Conservation (phyloP, 768 basidiomycete species). For the Xerocomellus chrysenteron region DNA sequence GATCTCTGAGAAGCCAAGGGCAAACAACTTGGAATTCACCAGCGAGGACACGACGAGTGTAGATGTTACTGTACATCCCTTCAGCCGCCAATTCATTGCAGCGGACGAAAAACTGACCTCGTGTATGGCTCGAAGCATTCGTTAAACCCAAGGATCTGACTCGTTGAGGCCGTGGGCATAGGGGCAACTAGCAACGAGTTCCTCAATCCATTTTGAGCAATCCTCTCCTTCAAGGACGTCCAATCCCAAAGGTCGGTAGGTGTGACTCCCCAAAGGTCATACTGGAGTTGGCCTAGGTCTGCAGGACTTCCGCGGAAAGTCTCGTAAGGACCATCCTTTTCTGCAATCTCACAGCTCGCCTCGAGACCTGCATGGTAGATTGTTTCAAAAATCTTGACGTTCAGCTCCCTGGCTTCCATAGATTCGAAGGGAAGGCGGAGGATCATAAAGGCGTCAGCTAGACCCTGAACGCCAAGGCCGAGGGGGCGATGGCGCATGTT, state of each 20-base stretch:
- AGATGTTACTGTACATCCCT: slow-evolving; percentile 75
- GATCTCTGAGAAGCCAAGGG: slow-evolving; percentile 98
- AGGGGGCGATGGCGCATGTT: slow-evolving; percentile 98
- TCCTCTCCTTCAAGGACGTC: slow-evolving; percentile 81
- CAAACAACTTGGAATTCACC: slow-evolving; percentile 99
- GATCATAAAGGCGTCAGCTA: slow-evolving; percentile 98
- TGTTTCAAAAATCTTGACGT: slow-evolving; percentile 97
- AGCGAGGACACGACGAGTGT: slow-evolving; percentile 97
- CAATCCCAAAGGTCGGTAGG: slow-evolving; percentile 95
- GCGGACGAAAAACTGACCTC: slow-evolving; percentile 46
- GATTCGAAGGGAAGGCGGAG: slow-evolving; percentile 96
- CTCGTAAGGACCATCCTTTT: slow-evolving; percentile 77
- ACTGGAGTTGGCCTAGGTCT: slow-evolving; percentile 84
- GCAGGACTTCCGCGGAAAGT: slow-evolving; percentile 92
- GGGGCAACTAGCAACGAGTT: slow-evolving; percentile 91
- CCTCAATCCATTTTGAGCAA: slow-evolving; percentile 74
- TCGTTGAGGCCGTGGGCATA: slow-evolving; percentile 99
- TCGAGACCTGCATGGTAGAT: slow-evolving; percentile 96
- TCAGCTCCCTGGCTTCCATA: slow-evolving; percentile 78
- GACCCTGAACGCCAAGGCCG: slow-evolving; percentile 95
- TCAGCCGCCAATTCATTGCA: slow-evolving; percentile 5
- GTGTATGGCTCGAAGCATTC: slow-evolving; percentile 99
- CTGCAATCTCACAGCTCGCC: slow-evolving; percentile 85
- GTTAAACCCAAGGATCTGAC: slow-evolving; percentile 97
- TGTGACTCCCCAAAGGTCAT: slow-evolving; percentile 91